phyloP scores from a whole-genome alignment of 2,329 filamentous ascomycete genomes.

The Trichoderma sp. region DNA sequence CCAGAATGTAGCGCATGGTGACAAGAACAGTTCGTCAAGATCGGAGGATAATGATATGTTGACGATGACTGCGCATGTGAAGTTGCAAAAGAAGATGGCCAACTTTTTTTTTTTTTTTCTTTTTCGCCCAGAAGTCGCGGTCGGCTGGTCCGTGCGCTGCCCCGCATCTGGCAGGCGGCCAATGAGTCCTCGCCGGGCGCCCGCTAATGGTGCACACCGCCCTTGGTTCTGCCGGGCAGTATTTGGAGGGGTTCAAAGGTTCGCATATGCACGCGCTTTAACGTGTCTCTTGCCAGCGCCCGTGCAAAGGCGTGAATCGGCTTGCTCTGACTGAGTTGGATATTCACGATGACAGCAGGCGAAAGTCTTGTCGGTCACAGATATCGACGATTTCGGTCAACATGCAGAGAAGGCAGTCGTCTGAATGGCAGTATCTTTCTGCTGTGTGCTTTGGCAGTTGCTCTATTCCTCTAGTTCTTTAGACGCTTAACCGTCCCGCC shows the following conservation, averaged over 20 bases:
- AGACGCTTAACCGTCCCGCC: neutral
- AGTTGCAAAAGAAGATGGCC: neutral
- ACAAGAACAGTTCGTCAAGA: conserved; percentile 13
- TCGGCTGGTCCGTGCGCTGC: neutral
- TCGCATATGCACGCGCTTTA: conserved; percentile 5
- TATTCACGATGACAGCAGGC: no score
- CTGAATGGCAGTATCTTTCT: no score
- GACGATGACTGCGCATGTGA: conserved; percentile 14
- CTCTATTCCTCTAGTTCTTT: neutral
- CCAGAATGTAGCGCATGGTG: conserved; percentile 39
- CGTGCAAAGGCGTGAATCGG: no score
- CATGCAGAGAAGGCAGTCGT: no score
- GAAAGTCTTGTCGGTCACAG: no score
- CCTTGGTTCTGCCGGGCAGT: conserved; percentile 1
- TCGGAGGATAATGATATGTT: conserved; percentile 1
- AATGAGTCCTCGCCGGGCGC: neutral
- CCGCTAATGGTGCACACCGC: neutral
- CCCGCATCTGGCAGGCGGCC: conserved; percentile 13
- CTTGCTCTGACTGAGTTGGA: no score
- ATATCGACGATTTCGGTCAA: no score
- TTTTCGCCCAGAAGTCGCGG: neutral
- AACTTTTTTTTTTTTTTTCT: conserved; percentile 12
- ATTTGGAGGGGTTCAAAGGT: neutral
- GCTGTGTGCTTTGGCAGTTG: no score
- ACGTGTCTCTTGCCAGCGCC: no score